Base-by-base conservation (phyloP, 2,329 filamentous ascomycete genomes). In the Aspergillus latus region DNA sequence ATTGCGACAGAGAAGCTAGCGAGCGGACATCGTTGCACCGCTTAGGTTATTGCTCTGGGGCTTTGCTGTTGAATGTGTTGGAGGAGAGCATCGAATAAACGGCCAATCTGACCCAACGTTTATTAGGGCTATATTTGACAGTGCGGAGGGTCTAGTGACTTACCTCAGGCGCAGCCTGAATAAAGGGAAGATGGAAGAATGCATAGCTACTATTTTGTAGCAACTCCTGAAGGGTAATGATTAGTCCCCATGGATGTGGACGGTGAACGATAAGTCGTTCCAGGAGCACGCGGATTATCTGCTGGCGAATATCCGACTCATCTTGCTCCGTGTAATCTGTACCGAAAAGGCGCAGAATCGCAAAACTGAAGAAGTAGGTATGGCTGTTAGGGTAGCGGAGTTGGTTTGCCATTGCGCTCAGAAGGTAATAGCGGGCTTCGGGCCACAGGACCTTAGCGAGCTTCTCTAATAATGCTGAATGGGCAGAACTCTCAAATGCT, bases 241-340 rank as follows among this genome's bases (percentile, higher is more conserved):
- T 87, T 43, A 99, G 78, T 10, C 95, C 95, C 93, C 93, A 97
- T 15, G 95, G 93, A 72, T 97, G 93, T 51, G 93, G 93, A 77
- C 92, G 91, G 72, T 90, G 91, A 21, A 91, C 89, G 57, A 95
- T 84, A 46, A 97, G 80, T 48, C 94, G 86, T 80, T 99, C 94
- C 37, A 97, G 80, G 45, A 99, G 79, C 26, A 97, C 86, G 46
- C 93, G 86, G 51, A 91, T 90, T 57, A 99, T 93, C 72, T 95
- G 90, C 76, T 97, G 89, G 36, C 93, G 89, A 47, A 97, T 87
- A 60, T 92, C 88, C 1, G 82, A 82, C 66, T 93, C 90, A 68
- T 94, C 89, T n/a, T 88, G 85, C 56, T 77, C 70, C 75, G 82
- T 68, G 82, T 78, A 76, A 46, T 94, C 89, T 61, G 85, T 84